Conservation (phyloP, 1,139 yeast species). For the Protomyces pachydermus region DNA sequence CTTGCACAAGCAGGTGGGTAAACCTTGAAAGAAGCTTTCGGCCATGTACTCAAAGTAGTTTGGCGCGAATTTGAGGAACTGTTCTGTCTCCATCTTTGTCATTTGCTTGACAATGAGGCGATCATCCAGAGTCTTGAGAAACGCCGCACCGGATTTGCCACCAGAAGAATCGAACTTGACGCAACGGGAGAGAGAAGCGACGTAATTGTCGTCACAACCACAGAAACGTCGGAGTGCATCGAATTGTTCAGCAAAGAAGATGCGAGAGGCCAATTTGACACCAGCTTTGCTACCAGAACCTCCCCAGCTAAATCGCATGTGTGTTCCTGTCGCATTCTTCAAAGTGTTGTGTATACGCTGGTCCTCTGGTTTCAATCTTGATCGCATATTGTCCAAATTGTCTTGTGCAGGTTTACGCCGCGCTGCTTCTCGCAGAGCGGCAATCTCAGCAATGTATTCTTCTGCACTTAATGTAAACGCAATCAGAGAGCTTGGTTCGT, state of each 20-base stretch:
- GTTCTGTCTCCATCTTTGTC: slow-evolving; percentile 81
- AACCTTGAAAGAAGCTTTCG: slow-evolving; percentile 87
- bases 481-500: slow-evolving; percentile 90
- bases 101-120: slow-evolving; percentile 85
- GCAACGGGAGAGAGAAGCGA: slow-evolving; percentile 88
- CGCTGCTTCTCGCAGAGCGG: slow-evolving; percentile 42
- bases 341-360: slow-evolving; percentile 55
- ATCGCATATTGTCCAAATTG: not conserved
- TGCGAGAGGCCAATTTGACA: slow-evolving; percentile 80
- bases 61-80: slow-evolving; percentile 93
- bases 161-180: slow-evolving; percentile 94
- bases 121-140: slow-evolving; percentile 85
- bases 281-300: slow-evolving; percentile 36
- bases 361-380: slow-evolving; percentile 24
- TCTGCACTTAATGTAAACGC: slow-evolving; percentile 85
- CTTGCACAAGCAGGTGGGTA: slow-evolving; percentile 91
- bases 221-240: slow-evolving; percentile 86
- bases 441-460: slow-evolving; percentile 68
- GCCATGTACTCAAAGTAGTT: slow-evolving; percentile 94
- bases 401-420: slow-evolving; percentile 26
- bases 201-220: slow-evolving; percentile 67
- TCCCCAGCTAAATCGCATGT: slow-evolving; percentile 83
- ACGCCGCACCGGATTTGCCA: slow-evolving; percentile 93
- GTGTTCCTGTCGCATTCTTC: slow-evolving; percentile 80
- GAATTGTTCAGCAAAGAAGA: slow-evolving; percentile 92